Base-by-base conservation (phyloP, 192 early-diverging fungal genomes). In the Podila epigama region DNA sequence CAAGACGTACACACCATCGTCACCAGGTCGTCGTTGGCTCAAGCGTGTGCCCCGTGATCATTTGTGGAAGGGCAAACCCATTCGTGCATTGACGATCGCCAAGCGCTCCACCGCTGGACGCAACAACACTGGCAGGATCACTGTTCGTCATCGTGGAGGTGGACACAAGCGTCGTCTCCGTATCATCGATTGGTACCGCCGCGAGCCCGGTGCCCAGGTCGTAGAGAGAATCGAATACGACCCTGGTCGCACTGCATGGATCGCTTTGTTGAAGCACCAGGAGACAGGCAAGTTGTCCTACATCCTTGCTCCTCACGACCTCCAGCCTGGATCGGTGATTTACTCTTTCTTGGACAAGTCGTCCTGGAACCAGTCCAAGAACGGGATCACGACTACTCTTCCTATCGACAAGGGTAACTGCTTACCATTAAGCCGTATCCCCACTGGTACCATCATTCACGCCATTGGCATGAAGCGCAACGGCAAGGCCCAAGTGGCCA, bases 201-300 rank as follows among this genome's bases (percentile, higher is more conserved):
- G 58, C 35, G 87, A 88, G 61, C 79, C 89, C 0, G 95, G 94
- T 1, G 82, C 86, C 12, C 93, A 95, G 58, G 80, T 90, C 59
- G 95, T 98, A 11, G 82, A 94, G 48, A 87, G 97, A n/a, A 81
- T 96, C 31, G 97, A 98, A 82, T 94, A 96, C 69, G 97, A 98
- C 73, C 97, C 97, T 34, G 94, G 95, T 67, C 84, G 97, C 18
- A 89, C 87, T 36, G 96, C 91, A 16, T 92, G 93, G 70, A 89
- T 98, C 57, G 92, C 93, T 13, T 80, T 98, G 70, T 86, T 98
- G 69, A 86, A 88, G 51, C 88, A 95, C 71, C 84, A 92, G 60
- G 81, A 84, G 22, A 94, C 91, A 28, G 90, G 89, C 66, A 86
- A 89, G 65, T 85, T 91, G 66, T 90, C 88, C 44, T 99, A 97